These are phyloP conservation scores for Lentinus brumalis DNA, from an alignment of 768 basidiomycete genomes.

Conservation along the genomic window DNA sequence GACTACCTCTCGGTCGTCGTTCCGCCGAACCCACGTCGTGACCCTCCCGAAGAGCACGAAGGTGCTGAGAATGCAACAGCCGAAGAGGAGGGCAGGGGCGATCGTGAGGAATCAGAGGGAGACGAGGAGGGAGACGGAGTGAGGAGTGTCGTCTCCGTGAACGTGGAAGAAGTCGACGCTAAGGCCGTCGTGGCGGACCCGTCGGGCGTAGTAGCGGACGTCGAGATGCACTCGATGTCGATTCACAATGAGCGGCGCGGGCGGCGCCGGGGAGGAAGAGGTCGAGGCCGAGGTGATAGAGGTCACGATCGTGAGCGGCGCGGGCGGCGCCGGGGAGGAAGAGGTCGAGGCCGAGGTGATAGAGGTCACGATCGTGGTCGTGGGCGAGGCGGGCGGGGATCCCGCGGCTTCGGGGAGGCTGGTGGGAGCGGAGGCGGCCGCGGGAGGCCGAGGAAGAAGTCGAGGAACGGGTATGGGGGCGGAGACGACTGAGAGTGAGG, in stretches of 20 bases:
- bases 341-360: neutral
- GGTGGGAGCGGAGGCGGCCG: too few species aligned
- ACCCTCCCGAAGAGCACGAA: neutral
- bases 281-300: neutral
- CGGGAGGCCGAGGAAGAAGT: too few species aligned
- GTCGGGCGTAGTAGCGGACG: too few species aligned
- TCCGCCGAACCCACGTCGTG: constrained; percentile 14
- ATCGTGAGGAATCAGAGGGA: neutral
- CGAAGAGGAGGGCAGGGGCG: neutral
- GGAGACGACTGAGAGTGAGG: too few species aligned
- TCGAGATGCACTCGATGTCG: too few species aligned
- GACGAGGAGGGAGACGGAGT: neutral
- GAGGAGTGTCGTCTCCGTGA: too few species aligned
- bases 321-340: neutral
- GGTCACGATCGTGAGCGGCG: neutral
- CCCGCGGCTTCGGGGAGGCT: too few species aligned
- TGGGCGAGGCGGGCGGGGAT: neutral
- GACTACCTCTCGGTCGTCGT: constrained; percentile 43
- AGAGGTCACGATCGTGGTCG: neutral
- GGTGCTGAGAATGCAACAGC: neutral
- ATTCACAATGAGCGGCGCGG: too few species aligned
- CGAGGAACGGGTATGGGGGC: too few species aligned
- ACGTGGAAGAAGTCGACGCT: too few species aligned
- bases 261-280: neutral
- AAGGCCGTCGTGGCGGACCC: too few species aligned